Conservation (phyloP, 2,329 filamentous ascomycete species). For the Ophiostoma himal-ulmi region DNA sequence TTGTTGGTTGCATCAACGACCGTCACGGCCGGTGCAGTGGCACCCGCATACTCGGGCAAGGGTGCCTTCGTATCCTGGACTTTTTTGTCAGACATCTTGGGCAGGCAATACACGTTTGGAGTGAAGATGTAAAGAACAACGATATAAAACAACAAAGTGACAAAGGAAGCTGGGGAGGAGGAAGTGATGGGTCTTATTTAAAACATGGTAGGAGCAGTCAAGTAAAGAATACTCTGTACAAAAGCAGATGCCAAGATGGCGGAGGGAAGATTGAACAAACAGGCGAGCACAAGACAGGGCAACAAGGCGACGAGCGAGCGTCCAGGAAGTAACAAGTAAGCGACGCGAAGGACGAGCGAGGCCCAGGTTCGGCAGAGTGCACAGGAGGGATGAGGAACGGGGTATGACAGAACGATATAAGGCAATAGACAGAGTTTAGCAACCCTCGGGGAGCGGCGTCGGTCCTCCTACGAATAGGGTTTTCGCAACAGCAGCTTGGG, state of each 20-base stretch:
- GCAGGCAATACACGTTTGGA: not conserved
- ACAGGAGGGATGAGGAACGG: not conserved
- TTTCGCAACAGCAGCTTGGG: not conserved
- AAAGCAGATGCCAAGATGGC: not conserved
- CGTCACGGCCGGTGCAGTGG: not conserved
- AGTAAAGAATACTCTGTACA: not conserved
- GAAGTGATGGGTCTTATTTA: not conserved
- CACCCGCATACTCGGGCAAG: not conserved
- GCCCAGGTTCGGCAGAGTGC: not conserved
- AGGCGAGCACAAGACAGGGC: slow-evolving; percentile 2
- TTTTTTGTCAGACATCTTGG: not conserved
- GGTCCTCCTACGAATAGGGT: not conserved
- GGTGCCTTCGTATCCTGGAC: not conserved
- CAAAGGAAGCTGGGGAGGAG: not conserved
- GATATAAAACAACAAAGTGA: not conserved
- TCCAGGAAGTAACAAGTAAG: not conserved
- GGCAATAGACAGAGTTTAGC: not conserved
- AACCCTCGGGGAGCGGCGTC: not conserved
- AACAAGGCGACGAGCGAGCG: slow-evolving; percentile 1
- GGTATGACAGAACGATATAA: not conserved
- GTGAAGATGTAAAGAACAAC: not conserved
- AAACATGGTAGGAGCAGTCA: not conserved
- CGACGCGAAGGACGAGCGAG: slow-evolving; percentile 5
- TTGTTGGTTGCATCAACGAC: not conserved
- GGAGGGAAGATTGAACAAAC: not conserved